Conservation (phyloP, 2,329 filamentous ascomycete species). For the Epichloe aotearoae region DNA sequence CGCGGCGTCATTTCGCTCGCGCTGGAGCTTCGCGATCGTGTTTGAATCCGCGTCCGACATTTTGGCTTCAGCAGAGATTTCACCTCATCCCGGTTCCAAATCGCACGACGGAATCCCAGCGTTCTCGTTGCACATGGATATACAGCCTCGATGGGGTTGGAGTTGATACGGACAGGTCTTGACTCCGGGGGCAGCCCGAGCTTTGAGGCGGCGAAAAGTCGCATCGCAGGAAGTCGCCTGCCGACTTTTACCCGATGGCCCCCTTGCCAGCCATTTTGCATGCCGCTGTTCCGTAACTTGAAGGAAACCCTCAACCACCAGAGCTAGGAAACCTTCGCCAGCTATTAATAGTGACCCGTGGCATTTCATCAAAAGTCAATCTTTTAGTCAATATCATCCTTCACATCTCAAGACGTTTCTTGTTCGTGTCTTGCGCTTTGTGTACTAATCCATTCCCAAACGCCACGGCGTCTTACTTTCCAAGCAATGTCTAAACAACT, state of each 20-base stretch:
- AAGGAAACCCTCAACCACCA: not conserved
- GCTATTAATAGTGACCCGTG: too few species aligned
- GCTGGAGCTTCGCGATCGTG: constrained; percentile 74
- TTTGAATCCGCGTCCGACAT: constrained; percentile 79
- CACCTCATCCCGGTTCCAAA: constrained; percentile 30
- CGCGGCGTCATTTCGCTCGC: constrained; percentile 76
- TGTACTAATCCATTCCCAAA: too few species aligned
- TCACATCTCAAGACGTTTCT: too few species aligned
- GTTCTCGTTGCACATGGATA: constrained; percentile 25
- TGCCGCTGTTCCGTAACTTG: not conserved
- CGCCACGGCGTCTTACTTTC: not conserved
- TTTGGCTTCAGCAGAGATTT: constrained; percentile 24
- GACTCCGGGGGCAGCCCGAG: not conserved
- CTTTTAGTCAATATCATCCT: too few species aligned
- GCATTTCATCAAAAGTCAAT: too few species aligned
- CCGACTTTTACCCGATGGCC: constrained; percentile 21
- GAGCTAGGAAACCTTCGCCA: not conserved
- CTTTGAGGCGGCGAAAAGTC: constrained; percentile 20
- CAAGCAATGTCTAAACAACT: not conserved
- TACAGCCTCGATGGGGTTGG: constrained; percentile 11
- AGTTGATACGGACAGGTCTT: constrained; percentile 7
- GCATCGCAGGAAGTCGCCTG: not conserved
- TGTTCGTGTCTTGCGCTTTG: too few species aligned
- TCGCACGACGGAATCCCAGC: constrained; percentile 21
- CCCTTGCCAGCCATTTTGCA: not conserved